phyloP scores from a whole-genome alignment of 2,329 filamentous ascomycete genomes.

The Fusarium heterosporum region DNA sequence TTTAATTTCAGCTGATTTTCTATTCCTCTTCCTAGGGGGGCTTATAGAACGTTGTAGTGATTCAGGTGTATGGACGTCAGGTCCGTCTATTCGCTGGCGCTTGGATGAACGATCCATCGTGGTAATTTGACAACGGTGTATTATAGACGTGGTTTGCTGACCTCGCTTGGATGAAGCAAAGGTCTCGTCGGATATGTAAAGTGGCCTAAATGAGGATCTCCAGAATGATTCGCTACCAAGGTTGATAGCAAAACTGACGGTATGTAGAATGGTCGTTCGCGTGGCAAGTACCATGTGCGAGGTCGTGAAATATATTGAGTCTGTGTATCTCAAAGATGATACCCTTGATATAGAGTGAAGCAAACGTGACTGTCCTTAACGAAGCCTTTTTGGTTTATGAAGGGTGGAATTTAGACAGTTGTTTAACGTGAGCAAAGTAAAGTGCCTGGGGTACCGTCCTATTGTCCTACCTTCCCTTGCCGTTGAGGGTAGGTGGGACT shows the following conservation, averaged over 20 bases:
- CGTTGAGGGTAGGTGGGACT: slow-evolving; percentile 4
- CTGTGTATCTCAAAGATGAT: slow-evolving; percentile 11
- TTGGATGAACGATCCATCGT: slow-evolving; percentile 51
- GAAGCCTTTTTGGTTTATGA: not conserved
- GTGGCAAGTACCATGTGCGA: slow-evolving; percentile 15
- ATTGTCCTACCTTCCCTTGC: not conserved
- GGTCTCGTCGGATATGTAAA: not conserved
- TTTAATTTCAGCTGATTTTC: slow-evolving; percentile 48
- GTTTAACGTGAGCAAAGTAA: not conserved
- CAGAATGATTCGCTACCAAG: not conserved
- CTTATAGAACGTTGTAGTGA: slow-evolving; percentile 58
- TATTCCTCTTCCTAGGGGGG: slow-evolving; percentile 56
- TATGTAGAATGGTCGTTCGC: not conserved
- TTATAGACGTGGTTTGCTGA: no score
- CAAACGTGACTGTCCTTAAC: not conserved
- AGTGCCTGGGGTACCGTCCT: not conserved
- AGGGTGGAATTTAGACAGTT: not conserved
- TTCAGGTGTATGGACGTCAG: slow-evolving; percentile 20
- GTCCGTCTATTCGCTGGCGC: slow-evolving; percentile 45
- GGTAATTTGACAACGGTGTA: not conserved
- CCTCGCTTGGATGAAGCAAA: not conserved
- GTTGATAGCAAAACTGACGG: not conserved
- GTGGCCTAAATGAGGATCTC: not conserved
- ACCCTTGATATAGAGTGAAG: not conserved
- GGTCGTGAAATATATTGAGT: slow-evolving; percentile 28